Evolutionary conservation across 352 stramenopile genomes (phyloP).

Genomic region (Phytophthora citrophthora): DNA sequence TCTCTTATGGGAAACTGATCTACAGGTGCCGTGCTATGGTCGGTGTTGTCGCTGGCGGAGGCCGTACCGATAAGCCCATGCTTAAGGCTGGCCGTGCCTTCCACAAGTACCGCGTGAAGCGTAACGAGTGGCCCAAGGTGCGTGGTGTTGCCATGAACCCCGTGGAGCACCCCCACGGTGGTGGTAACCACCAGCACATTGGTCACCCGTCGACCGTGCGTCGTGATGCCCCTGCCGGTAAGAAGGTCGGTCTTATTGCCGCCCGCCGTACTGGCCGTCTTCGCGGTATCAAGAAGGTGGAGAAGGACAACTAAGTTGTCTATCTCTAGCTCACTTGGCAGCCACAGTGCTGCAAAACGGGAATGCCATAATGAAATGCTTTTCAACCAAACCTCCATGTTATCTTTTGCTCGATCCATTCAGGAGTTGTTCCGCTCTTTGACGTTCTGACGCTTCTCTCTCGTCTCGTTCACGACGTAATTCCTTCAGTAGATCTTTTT

Average conservation of each 20-base stretch:
- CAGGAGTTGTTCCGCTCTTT: slow-evolving; percentile 40
- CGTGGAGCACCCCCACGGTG: slow-evolving; percentile 99
- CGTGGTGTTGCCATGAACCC: slow-evolving; percentile 99
- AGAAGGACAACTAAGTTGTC: slow-evolving; percentile 86
- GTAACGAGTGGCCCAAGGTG: slow-evolving; percentile 99
- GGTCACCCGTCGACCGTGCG: slow-evolving; percentile 98
- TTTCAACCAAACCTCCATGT: slow-evolving; percentile 28
- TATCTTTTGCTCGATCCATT: background rate
- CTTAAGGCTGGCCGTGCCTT: slow-evolving; percentile 97
- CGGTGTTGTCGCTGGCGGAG: slow-evolving; percentile 97
- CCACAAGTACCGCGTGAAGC: slow-evolving; percentile 99
- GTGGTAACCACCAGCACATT: slow-evolving; percentile 99
- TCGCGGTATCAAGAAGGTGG: slow-evolving; percentile 98
- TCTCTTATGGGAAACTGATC: slow-evolving; percentile 39
- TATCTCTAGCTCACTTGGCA: slow-evolving; percentile 23
- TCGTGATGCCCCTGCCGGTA: slow-evolving; percentile 94
- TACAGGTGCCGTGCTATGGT: slow-evolving; percentile 95
- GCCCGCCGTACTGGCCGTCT: slow-evolving; percentile 97
- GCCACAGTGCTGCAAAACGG: slow-evolving; percentile 31
- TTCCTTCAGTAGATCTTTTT: slow-evolving; percentile 36
- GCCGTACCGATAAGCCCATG: slow-evolving; percentile 99
- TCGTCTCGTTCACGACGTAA: slow-evolving; percentile 55
- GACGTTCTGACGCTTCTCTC: slow-evolving; percentile 34
- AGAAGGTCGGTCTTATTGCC: slow-evolving; percentile 99
- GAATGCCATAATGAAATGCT: slow-evolving; percentile 59